phyloP scores from a whole-genome alignment of 208 protist genomes.

The Trypanosoma melophagium region DNA sequence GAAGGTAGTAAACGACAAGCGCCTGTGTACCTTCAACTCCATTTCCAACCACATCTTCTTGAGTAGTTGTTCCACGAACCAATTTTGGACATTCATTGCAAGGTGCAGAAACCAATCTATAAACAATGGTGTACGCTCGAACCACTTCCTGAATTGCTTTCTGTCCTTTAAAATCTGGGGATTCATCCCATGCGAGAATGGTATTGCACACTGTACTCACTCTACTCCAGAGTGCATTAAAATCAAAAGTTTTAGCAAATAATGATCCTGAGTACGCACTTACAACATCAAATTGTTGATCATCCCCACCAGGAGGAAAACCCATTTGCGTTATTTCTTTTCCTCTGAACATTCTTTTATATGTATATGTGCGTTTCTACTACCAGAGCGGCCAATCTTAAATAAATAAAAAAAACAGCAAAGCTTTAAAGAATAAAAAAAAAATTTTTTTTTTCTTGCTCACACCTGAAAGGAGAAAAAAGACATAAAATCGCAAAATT shows the following conservation, averaged over 20 bases:
- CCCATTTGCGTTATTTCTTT: neutral
- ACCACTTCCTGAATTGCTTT: constrained; percentile 17
- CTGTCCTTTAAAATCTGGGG: constrained; percentile 24
- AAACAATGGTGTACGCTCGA: constrained; percentile 28
- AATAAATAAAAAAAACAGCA: too few species aligned
- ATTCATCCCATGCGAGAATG: constrained; percentile 24
- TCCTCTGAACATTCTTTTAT: neutral
- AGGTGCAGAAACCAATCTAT: constrained; percentile 29
- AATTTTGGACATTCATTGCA: constrained; percentile 70
- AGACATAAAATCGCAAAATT: too few species aligned
- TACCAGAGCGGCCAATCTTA: too few species aligned
- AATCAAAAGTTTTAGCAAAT: constrained; percentile 20
- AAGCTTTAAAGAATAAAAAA: too few species aligned
- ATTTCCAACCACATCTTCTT: constrained; percentile 50
- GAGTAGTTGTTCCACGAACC: constrained; percentile 43
- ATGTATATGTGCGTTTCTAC: neutral
- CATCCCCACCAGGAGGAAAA: neutral
- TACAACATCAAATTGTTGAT: neutral
- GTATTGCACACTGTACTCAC: constrained; percentile 20
- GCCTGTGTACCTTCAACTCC: constrained; percentile 70
- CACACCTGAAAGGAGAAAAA: too few species aligned
- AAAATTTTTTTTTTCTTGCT: too few species aligned
- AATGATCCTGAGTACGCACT: constrained; percentile 23
- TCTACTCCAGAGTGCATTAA: constrained; percentile 21
- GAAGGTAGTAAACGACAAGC: constrained; percentile 78